Conservation (phyloP, 768 basidiomycete genomes). For the Hericium coralloides region DNA sequence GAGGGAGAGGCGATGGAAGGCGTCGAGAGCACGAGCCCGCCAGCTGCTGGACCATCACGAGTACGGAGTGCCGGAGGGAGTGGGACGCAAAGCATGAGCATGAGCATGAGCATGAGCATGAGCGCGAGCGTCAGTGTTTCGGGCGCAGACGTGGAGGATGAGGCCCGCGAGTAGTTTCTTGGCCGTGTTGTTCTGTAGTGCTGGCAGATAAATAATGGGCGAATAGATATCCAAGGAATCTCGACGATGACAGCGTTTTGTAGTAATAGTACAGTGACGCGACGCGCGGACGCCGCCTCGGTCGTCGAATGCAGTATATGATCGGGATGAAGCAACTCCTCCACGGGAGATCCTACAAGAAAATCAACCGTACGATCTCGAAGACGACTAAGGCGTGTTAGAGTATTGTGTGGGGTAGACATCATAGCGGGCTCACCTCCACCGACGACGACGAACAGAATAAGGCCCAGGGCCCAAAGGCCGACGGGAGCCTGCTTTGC, state of each 20-base stretch:
- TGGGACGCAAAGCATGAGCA: conserved; percentile 47
- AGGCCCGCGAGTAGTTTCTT: background rate
- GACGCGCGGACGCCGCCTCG: too few species aligned
- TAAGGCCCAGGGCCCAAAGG: conserved; percentile 61
- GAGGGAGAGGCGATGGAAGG: conserved; percentile 78
- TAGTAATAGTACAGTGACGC: too few species aligned
- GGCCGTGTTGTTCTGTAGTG: background rate
- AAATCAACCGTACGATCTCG: conserved; percentile 57
- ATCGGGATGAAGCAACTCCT: background rate
- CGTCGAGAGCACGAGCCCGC: conserved; percentile 35
- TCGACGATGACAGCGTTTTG: too few species aligned
- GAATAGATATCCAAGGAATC: background rate
- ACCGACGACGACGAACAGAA: conserved; percentile 71
- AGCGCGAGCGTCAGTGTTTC: conserved; percentile 42
- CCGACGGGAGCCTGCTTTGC: conserved; percentile 69
- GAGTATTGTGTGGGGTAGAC: background rate
- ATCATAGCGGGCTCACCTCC: conserved; percentile 48
- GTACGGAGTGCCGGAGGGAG: conserved; percentile 17
- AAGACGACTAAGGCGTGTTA: conserved; percentile 48
- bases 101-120: conserved; percentile 50
- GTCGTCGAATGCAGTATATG: background rate
- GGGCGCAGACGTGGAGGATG: conserved; percentile 36
- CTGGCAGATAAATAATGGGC: background rate
- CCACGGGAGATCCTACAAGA: conserved; percentile 37
- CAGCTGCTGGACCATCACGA: conserved; percentile 11